Percentiles rank a stretch among this genome's conserved stretches.
Conservation (phyloP, 495 filamentous ascomycete species). For the Venustampulla echinocandica region DNA sequence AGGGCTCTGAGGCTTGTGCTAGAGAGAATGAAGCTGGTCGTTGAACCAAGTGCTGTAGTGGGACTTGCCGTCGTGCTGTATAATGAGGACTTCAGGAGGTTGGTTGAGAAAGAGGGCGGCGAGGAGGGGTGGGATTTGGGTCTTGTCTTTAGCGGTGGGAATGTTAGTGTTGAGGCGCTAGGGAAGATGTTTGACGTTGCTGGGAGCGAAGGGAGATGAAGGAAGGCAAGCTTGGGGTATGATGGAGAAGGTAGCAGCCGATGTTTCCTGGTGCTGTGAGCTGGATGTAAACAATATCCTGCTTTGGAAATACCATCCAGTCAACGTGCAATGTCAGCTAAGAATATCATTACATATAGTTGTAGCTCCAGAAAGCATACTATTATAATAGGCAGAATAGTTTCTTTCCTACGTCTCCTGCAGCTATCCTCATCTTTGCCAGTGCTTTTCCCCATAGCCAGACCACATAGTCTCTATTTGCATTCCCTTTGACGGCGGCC, state of each 20-base stretch:
- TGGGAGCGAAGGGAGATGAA: conserved; percentile 21
- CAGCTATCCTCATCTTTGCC: too few relatives aligned
- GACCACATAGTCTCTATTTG: too few relatives aligned
- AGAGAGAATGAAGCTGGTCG: conserved; percentile 85
- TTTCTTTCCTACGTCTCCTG: too few relatives aligned
- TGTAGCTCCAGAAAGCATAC: too few relatives aligned
- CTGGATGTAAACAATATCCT: too few relatives aligned
- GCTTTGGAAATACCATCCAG: too few relatives aligned
- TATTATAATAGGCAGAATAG: too few relatives aligned
- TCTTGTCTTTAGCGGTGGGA: conserved; percentile 81
- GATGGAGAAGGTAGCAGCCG: conserved; percentile 33
- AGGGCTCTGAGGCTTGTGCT: conserved; percentile 66
- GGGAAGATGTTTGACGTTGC: conserved; percentile 47
- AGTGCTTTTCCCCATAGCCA: too few relatives aligned
- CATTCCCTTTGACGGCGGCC: too few relatives aligned
- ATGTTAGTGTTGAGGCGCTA: conserved; percentile 76
- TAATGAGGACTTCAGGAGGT: conserved; percentile 69
- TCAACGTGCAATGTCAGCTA: too few relatives aligned
- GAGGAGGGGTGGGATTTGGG: conserved; percentile 79
- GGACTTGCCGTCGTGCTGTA: conserved; percentile 74
- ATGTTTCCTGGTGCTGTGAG: conserved; percentile 43
- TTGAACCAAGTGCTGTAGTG: conserved; percentile 87
- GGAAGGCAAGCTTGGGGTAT: conserved; percentile 21
- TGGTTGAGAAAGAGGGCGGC: conserved; percentile 63
- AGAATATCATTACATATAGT: too few relatives aligned